phyloP scores from a whole-genome alignment of 208 protist species.

The Vickermania spadyakhi region DNA sequence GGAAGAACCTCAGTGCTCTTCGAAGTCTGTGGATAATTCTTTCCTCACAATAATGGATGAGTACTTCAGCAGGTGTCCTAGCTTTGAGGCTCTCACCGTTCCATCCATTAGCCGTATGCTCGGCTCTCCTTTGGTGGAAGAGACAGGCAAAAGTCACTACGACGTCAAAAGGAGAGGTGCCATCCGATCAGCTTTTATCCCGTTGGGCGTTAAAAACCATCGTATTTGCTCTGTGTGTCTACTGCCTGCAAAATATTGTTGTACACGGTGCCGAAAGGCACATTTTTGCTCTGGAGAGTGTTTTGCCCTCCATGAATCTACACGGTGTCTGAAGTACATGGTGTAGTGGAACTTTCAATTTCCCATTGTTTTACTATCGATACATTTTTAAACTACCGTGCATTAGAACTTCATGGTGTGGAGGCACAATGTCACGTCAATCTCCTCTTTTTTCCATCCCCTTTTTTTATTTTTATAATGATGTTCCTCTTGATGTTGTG shows the following conservation, averaged over 20 bases:
- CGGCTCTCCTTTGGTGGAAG: background rate
- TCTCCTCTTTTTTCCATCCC: too few species aligned
- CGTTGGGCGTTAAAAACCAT: too few species aligned
- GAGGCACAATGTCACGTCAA: too few species aligned
- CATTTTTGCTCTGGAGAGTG: conserved; percentile 76
- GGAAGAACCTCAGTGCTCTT: background rate
- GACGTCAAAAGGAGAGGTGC: too few species aligned
- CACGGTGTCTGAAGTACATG: conserved; percentile 72
- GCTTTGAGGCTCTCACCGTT: conserved; percentile 17
- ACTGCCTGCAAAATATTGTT: conserved; percentile 52
- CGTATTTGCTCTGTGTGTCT: conserved; percentile 71
- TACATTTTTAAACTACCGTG: too few species aligned
- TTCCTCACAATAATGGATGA: too few species aligned
- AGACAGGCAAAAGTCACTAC: too few species aligned
- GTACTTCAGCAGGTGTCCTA: conserved; percentile 14
- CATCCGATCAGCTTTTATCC: too few species aligned
- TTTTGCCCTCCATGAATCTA: conserved; percentile 68
- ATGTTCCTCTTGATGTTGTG: too few species aligned
- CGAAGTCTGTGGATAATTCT: too few species aligned
- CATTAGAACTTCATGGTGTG: too few species aligned
- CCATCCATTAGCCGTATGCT: conserved; percentile 4
- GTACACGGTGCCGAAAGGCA: conserved; percentile 42
- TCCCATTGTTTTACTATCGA: background rate
- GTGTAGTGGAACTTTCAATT: too few species aligned
- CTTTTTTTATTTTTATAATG: background rate